phyloP scores from a whole-genome alignment of 2,329 filamentous ascomycete genomes.

The Pseudopithomyces chartarum region DNA sequence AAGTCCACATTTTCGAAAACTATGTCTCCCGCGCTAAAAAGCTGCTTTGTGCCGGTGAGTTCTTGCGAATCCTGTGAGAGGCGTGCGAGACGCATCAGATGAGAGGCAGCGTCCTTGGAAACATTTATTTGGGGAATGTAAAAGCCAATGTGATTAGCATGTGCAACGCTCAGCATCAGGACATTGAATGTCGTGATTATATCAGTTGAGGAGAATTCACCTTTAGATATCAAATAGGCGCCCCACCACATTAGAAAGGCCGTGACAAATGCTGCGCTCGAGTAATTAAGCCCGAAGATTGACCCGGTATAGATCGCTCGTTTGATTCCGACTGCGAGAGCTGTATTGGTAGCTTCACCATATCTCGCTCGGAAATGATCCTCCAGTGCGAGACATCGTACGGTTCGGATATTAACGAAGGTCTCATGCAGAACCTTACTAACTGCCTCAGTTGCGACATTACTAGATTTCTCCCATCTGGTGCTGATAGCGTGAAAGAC shows the following conservation, averaged over 20 bases:
- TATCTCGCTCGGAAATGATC: slow-evolving; percentile 71
- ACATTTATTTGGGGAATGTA: slow-evolving; percentile 82
- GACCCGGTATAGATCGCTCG: slow-evolving; percentile 71
- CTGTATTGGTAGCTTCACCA: slow-evolving; percentile 53
- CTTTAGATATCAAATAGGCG: slow-evolving; percentile 62
- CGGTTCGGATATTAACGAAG: slow-evolving; percentile 77
- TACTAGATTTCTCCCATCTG: slow-evolving; percentile 73
- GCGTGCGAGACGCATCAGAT: slow-evolving; percentile 71
- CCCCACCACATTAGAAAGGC: slow-evolving; percentile 87
- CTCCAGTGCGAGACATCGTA: slow-evolving; percentile 77
- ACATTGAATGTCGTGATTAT: slow-evolving; percentile 80
- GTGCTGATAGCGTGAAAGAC: slow-evolving; percentile 68
- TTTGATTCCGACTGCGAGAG: slow-evolving; percentile 66
- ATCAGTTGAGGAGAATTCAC: slow-evolving; percentile 57
- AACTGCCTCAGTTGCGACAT: slow-evolving; percentile 64
- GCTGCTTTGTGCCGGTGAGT: slow-evolving; percentile 53
- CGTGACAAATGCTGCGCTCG: slow-evolving; percentile 71
- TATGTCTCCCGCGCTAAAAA: slow-evolving; percentile 57
- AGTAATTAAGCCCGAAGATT: slow-evolving; percentile 79
- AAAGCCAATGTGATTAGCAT: slow-evolving; percentile 69
- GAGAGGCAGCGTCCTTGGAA: slow-evolving; percentile 72
- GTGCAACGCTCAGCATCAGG: slow-evolving; percentile 81
- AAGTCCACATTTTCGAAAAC: slow-evolving; percentile 70
- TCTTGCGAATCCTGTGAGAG: slow-evolving; percentile 67
- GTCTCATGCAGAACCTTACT: slow-evolving; percentile 73